Evolutionary conservation across 306 rosid species (phyloP).

Genomic region (Cajanus cajan): DNA sequence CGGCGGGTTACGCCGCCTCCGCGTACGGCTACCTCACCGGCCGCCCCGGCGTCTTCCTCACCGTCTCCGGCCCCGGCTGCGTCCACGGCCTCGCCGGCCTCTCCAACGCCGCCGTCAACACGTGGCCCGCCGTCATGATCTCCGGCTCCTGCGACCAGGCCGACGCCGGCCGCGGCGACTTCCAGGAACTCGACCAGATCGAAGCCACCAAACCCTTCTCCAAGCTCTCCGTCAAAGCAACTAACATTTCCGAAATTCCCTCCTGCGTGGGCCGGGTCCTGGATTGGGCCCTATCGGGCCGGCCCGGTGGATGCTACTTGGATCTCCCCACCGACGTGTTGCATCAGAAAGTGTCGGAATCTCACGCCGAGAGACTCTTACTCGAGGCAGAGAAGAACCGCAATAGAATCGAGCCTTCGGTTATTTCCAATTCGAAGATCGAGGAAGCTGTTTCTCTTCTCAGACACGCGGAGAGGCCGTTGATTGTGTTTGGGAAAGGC

Average conservation of each 20-base stretch:
- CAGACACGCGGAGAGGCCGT: slow-evolving; percentile 67
- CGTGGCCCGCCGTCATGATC: slow-evolving; percentile 90
- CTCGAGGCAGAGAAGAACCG: slow-evolving; percentile 36
- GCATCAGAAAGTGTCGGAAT: slow-evolving; percentile 55
- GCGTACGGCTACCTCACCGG: slow-evolving; percentile 89
- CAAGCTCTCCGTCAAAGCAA: slow-evolving; percentile 66
- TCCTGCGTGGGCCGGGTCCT: slow-evolving; percentile 58
- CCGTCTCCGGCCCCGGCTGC: slow-evolving; percentile 97
- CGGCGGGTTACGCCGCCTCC: slow-evolving; percentile 97
- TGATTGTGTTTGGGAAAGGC: slow-evolving; percentile 90
- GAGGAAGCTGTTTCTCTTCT: slow-evolving; percentile 56
- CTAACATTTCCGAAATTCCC: slow-evolving; percentile 60
- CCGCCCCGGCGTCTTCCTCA: slow-evolving; percentile 79
- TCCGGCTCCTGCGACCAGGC: slow-evolving; percentile 88
- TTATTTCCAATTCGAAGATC: slow-evolving; percentile 31
- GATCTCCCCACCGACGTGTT: slow-evolving; percentile 88
- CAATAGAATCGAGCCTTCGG: not conserved
- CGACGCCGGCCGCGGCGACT: slow-evolving; percentile 88
- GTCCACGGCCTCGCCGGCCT: slow-evolving; percentile 96
- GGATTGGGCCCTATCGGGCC: slow-evolving; percentile 45
- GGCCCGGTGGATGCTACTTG: slow-evolving; percentile 86
- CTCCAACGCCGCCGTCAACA: slow-evolving; percentile 71
- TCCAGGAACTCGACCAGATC: slow-evolving; percentile 93
- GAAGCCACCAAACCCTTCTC: slow-evolving; percentile 73
- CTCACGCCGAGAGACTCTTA: slow-evolving; percentile 64